phyloP scores from a whole-genome alignment of 805 yeast genomes.

The Kluyveromyces nonfermentans region DNA sequence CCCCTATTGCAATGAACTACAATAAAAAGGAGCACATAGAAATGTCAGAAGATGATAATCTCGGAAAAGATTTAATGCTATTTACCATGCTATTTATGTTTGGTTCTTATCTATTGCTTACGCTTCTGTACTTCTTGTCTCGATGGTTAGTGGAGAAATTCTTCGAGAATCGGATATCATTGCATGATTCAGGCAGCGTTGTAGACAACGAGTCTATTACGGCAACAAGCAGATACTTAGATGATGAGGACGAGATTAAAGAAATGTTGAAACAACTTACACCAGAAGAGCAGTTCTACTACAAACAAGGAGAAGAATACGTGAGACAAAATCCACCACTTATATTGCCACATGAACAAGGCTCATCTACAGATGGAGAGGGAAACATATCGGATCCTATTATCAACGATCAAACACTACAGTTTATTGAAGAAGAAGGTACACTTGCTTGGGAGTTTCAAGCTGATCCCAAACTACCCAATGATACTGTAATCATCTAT shows the following conservation, averaged over 20 bases:
- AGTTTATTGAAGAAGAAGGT: slow-evolving; percentile 76
- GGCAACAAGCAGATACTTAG: slow-evolving; percentile 31
- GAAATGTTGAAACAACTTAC: slow-evolving; percentile 56
- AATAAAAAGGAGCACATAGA: not conserved
- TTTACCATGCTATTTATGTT: slow-evolving; percentile 18
- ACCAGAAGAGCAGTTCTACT: slow-evolving; percentile 31
- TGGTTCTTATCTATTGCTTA: slow-evolving; percentile 7
- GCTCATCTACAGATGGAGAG: slow-evolving; percentile 15
- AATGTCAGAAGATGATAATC: slow-evolving; percentile 5
- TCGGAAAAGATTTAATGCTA: slow-evolving; percentile 18
- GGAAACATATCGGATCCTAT: slow-evolving; percentile 25
- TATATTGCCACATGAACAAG: slow-evolving; percentile 25
- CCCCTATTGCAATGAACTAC: not conserved
- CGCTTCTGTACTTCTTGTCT: slow-evolving; percentile 8
- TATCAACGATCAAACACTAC: slow-evolving; percentile 26
- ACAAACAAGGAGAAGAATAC: slow-evolving; percentile 33
- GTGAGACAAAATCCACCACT: slow-evolving; percentile 36
- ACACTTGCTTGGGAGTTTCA: slow-evolving; percentile 84
- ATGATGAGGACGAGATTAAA: slow-evolving; percentile 50
- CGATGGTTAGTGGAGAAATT: slow-evolving; percentile 8
- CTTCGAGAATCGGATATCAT: slow-evolving; percentile 7
- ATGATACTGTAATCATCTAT: slow-evolving; percentile 49
- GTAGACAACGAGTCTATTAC: slow-evolving; percentile 1
- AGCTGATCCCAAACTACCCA: slow-evolving; percentile 43
- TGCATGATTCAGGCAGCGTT: slow-evolving; percentile 3